Conservation (phyloP, 371 early-diverging fungal genomes). For the Paraphysoderma sedebokerense region DNA sequence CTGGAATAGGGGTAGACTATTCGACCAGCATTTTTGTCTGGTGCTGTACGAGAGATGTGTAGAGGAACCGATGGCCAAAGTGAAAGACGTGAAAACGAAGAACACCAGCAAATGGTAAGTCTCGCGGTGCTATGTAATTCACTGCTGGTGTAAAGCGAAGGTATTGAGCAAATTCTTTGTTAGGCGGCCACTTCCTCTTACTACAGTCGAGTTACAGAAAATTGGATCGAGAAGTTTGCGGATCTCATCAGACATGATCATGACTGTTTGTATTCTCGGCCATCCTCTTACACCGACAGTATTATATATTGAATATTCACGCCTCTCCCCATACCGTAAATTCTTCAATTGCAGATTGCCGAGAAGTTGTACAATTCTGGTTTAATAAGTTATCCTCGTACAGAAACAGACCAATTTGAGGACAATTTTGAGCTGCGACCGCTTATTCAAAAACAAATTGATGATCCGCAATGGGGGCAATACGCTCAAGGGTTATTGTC, state of each 20-base stretch:
- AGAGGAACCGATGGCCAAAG: slow-evolving; percentile 32
- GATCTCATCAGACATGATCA: slow-evolving; percentile 63
- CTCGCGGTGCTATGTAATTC: too few relatives aligned
- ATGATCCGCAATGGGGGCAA: slow-evolving; percentile 39
- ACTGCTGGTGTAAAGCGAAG: too few relatives aligned
- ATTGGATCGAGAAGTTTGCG: slow-evolving; percentile 48
- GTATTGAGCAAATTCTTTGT: too few relatives aligned
- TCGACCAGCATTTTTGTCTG: slow-evolving; percentile 49
- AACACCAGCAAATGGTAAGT: slow-evolving; percentile 61
- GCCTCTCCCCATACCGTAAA: not conserved
- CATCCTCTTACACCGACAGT: not conserved
- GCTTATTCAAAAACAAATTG: slow-evolving; percentile 44
- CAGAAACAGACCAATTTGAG: slow-evolving; percentile 95
- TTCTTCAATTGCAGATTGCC: slow-evolving; percentile 32
- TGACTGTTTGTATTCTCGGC: slow-evolving; percentile 38
- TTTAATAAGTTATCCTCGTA: slow-evolving; percentile 96
- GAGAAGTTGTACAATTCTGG: slow-evolving; percentile 76
- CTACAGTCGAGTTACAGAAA: slow-evolving; percentile 93
- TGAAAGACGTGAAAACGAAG: slow-evolving; percentile 35
- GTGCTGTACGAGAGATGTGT: slow-evolving; percentile 58
- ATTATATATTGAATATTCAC: not conserved
- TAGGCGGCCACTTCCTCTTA: slow-evolving; percentile 76
- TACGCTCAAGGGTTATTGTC: slow-evolving; percentile 38
- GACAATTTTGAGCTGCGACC: slow-evolving; percentile 48
- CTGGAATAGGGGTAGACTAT: slow-evolving; percentile 61